Conservation (phyloP, 116 monocot species). For the Papilionanthe hybrid region DNA sequence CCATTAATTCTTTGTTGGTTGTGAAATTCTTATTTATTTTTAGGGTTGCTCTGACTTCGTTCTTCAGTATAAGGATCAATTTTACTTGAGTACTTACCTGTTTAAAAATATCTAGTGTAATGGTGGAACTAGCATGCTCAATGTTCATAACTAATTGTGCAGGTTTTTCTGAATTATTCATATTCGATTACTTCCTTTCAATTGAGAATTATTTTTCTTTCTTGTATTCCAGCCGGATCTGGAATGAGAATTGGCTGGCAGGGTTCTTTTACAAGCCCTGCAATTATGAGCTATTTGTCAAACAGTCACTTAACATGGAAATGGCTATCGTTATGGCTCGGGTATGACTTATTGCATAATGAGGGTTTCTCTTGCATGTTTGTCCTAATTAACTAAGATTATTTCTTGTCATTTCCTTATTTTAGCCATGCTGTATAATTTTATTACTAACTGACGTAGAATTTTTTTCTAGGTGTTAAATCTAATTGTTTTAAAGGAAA, state of each 20-base stretch:
- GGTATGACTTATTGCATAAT: constrained; percentile 41
- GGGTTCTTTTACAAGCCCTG: constrained; percentile 98
- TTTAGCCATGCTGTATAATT: not conserved
- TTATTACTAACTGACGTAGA: not conserved
- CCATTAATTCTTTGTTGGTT: not conserved
- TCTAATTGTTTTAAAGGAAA: not conserved
- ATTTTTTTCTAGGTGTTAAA: too few relatives aligned
- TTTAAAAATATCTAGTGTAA: not conserved
- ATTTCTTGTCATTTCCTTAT: not conserved
- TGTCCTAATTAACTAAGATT: not conserved
- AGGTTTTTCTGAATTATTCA: not conserved
- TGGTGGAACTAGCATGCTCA: not conserved
- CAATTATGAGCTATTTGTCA: constrained; percentile 98
- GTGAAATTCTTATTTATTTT: not conserved
- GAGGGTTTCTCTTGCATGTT: not conserved
- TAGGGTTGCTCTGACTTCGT: not conserved
- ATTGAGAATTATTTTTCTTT: not conserved
- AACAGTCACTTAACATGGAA: constrained; percentile 98
- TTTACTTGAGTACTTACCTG: not conserved
- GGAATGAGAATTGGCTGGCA: constrained; percentile 97
- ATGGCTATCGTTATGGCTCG: constrained; percentile 96
- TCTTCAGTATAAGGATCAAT: not conserved
- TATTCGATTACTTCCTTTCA: not conserved
- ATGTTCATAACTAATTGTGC: not conserved
- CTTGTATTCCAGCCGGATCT: constrained; percentile 62